Evolutionary conservation across 2,329 filamentous ascomycete species (phyloP).

Genomic region (Colletotrichum endophyticum): DNA sequence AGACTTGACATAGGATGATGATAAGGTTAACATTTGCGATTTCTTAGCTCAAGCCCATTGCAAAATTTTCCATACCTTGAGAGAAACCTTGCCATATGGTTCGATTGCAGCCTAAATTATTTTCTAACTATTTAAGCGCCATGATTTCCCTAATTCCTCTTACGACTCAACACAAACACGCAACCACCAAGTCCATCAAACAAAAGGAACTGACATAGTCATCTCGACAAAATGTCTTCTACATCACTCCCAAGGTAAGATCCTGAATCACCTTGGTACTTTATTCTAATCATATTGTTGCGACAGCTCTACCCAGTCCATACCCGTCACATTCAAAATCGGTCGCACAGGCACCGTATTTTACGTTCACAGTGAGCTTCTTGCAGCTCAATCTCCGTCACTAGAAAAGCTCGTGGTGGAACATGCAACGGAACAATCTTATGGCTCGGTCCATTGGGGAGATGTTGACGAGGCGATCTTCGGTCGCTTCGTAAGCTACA

Average conservation of each 20-base stretch:
- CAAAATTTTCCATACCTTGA: background rate
- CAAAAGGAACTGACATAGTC: accelerated
- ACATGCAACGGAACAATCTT: background rate
- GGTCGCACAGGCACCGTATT: background rate
- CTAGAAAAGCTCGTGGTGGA: background rate
- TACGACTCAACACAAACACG: background rate
- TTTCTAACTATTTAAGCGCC: background rate
- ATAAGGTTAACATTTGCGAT: background rate
- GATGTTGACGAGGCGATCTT: background rate
- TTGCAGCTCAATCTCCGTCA: background rate
- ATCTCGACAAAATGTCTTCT: background rate
- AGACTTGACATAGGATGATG: too few relatives aligned
- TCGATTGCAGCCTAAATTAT: background rate
- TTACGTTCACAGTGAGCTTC: background rate
- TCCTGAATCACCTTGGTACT: background rate
- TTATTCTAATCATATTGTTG: background rate
- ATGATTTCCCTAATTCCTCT: background rate
- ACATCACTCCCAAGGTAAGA: background rate
- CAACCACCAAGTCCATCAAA: background rate
- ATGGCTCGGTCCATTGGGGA: background rate
- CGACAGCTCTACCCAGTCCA: background rate
- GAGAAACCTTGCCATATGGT: background rate
- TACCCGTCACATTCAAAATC: background rate
- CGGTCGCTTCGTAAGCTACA: background rate
- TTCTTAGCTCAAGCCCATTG: background rate